phyloP scores from a whole-genome alignment of 352 stramenopile genomes.

The Phytopythium kandeliae region DNA sequence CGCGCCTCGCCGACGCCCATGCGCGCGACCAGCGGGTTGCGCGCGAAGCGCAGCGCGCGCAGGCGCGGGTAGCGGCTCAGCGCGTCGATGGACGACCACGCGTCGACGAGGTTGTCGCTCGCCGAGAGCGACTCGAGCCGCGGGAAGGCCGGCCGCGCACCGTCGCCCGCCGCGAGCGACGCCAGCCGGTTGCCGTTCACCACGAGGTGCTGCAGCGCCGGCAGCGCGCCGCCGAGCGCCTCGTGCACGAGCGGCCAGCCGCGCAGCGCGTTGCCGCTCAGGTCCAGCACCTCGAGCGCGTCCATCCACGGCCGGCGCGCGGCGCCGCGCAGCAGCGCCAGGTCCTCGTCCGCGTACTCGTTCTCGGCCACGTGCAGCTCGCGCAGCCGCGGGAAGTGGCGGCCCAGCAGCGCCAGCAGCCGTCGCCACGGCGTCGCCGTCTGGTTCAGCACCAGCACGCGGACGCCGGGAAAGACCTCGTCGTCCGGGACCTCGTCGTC shows the following conservation, averaged over 20 bases:
- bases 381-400: constrained; percentile 48
- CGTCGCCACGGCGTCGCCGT: constrained; percentile 33
- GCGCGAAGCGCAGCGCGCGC: constrained; percentile 57
- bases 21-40: constrained; percentile 55
- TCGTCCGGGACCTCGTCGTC: constrained; percentile 1
- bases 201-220: constrained; percentile 54
- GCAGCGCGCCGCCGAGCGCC: constrained; percentile 25
- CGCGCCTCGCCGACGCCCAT: constrained; percentile 65
- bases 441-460: constrained; percentile 68
- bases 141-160: constrained; percentile 23
- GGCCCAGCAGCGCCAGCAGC: constrained; percentile 27
- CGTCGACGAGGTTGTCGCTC: constrained; percentile 59
- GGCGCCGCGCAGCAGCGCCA: constrained; percentile 10
- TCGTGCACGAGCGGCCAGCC: constrained; percentile 41
- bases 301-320: constrained; percentile 14
- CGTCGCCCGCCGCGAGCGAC: constrained; percentile 24
- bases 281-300: constrained; percentile 44
- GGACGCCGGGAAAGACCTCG: constrained; percentile 33
- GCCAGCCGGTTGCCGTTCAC: constrained; percentile 54
- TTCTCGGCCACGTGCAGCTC: constrained; percentile 62
- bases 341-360: constrained; percentile 36
- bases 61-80: constrained; percentile 56
- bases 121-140: constrained; percentile 51
- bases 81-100: constrained; percentile 71
- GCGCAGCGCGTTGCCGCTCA: constrained; percentile 55